A percentile compares a stretch with the other conserved stretches of the same genome.
These are phyloP conservation scores for Mycena leptocephala DNA, from an alignment of 768 basidiomycete species.

Conservation along the genomic window DNA sequence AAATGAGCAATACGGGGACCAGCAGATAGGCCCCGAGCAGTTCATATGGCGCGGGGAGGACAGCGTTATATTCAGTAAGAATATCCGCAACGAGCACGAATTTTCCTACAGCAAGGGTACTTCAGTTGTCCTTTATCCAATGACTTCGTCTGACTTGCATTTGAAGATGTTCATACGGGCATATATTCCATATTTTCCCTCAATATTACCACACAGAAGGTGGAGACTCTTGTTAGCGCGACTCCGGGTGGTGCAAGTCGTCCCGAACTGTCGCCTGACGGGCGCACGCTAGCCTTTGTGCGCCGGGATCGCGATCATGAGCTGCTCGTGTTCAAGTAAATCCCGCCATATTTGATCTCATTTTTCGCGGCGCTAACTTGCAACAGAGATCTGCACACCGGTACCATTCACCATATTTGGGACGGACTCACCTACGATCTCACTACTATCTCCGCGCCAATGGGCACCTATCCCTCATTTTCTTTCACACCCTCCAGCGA, in stretches of 20 bases:
- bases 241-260: constrained; percentile 83
- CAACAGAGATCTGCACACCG: constrained; percentile 75
- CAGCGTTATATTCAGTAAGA: constrained; percentile 76
- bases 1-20: constrained; percentile 71
- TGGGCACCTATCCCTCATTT: constrained; percentile 87
- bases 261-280: constrained; percentile 80
- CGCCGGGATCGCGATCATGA: constrained; percentile 82
- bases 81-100: constrained; percentile 65
- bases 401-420: constrained; percentile 77
- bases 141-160: not conserved
- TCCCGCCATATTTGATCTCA: constrained; percentile 11
- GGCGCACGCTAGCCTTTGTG: constrained; percentile 81
- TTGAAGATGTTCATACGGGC: constrained; percentile 76
- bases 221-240: constrained; percentile 69
- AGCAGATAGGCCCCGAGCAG: constrained; percentile 85
- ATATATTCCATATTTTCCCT: constrained; percentile 81
- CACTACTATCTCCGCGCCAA: constrained; percentile 76
- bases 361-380: not conserved
- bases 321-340: constrained; percentile 80
- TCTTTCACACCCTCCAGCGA: constrained; percentile 75
- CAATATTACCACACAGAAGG: constrained; percentile 72
- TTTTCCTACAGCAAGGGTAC: constrained; percentile 80
- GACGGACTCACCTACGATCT: constrained; percentile 81
- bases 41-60: constrained; percentile 75
- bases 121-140: not conserved